phyloP scores from a whole-genome alignment of 805 yeast species.

The Wickerhamomyces sydowiorum region DNA sequence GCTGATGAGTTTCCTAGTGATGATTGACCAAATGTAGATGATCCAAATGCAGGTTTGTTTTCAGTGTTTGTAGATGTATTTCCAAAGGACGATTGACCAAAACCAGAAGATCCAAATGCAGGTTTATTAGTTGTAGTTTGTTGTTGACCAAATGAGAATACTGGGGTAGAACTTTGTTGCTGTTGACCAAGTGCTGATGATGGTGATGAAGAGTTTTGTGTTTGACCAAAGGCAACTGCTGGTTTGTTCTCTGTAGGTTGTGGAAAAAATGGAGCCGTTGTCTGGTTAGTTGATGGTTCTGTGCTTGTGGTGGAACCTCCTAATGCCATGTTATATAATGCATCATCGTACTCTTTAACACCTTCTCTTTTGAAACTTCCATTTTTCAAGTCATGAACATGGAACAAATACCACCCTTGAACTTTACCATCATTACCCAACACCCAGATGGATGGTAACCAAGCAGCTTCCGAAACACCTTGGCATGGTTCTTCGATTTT shows the following conservation, averaged over 20 bases:
- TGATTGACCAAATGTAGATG: slow-evolving; percentile 18
- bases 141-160: too few relatives aligned
- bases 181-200: background rate
- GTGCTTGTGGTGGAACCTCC: background rate
- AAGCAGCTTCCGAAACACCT: slow-evolving; percentile 50
- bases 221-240: slow-evolving; percentile 12
- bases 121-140: slow-evolving; percentile 6
- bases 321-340: slow-evolving; percentile 2
- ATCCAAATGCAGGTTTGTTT: slow-evolving; percentile 22
- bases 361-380: slow-evolving; percentile 22
- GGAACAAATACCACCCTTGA: slow-evolving; percentile 60
- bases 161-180: background rate
- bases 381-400: slow-evolving; percentile 42
- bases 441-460: slow-evolving; percentile 62
- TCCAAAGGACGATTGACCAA: slow-evolving; percentile 8
- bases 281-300: background rate
- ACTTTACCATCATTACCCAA: slow-evolving; percentile 60
- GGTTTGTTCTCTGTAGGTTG: too few relatives aligned
- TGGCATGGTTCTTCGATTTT: slow-evolving; percentile 47
- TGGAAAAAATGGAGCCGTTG: too few relatives aligned
- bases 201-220: background rate
- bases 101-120: slow-evolving; percentile 19
- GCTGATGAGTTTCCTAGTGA: slow-evolving; percentile 1
- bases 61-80: slow-evolving; percentile 5
- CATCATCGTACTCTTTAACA: slow-evolving; percentile 4